phyloP scores from a whole-genome alignment of 2,329 filamentous ascomycete species.

The Bipolaris victoriae region DNA sequence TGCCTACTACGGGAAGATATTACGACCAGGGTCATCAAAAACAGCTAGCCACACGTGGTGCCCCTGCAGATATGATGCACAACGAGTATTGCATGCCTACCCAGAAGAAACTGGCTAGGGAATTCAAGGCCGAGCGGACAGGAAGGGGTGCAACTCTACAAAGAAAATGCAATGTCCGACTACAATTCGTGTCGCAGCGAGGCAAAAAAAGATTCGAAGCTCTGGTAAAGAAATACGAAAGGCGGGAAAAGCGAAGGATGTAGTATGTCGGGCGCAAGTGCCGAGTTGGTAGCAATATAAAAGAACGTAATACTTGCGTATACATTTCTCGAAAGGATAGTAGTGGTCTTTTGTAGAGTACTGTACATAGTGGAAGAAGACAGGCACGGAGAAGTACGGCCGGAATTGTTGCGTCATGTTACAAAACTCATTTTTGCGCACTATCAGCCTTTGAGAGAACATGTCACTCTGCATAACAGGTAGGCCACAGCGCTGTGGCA shows the following conservation, averaged over 20 bases:
- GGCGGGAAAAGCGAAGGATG: conserved; percentile 6
- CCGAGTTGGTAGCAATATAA: background rate
- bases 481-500: background rate
- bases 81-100: background rate
- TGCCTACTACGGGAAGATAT: background rate
- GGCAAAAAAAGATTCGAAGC: conserved; percentile 8
- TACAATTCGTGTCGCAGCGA: conserved; percentile 3
- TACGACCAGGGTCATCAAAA: background rate
- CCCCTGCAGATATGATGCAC: background rate
- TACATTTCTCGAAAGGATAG: background rate
- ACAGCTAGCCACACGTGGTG: background rate
- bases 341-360: background rate
- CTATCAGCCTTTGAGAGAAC: background rate
- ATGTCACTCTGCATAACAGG: background rate
- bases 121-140: background rate
- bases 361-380: background rate
- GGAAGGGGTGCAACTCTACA: background rate
- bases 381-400: background rate
- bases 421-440: background rate
- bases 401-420: background rate
- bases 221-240: background rate
- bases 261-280: background rate
- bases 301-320: background rate
- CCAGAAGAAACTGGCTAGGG: background rate
- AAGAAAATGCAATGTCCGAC: background rate